Base-by-base conservation (phyloP, 202 grass and related monocot species). In the Saccharum hybrid region DNA sequence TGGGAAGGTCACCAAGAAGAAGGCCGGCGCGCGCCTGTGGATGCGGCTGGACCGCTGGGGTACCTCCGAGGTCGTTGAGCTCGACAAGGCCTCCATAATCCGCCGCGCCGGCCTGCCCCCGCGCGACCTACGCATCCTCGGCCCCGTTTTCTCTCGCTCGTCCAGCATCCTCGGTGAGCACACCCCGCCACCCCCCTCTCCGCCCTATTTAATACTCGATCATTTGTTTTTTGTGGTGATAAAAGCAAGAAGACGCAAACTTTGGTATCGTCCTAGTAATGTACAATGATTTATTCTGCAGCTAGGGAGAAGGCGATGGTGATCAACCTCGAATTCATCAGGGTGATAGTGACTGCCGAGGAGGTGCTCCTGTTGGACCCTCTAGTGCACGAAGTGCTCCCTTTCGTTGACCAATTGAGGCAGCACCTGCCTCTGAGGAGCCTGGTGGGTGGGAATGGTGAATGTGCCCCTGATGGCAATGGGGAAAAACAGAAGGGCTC, bases 281-380 rank as follows among this genome's bases (percentile, higher is more conserved):
- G 13, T 52, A 67, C 18, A 73, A 30, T 19, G 38, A 36, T 73
- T 86, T 62, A 52, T 60, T 86, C 21, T 88, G 72, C 88, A 99
- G 96, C 91, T 69, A 96, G 96, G 79, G 96, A 96, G 86, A 98
- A 90, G 76, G 86, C 96, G 71, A 92, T 98, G 84, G 91, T 98
- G 78, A 87, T 98, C 74, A 96, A 98, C 72, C 89, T 98, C 34
- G 93, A 98, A 83, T 88, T 92, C 82, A 94, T 98, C 81, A 90
- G 80, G 78, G 89, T 88, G 21, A 94, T 98, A 16, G 83, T 99
- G 71, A 99, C 96, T 3, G 93, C 96, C 18, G 93, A 96, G 52
- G 91, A 96, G 88, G 84, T 94, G 30, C 86, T 99, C 23, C 66
- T 99, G 61, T 76, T 99, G 67, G 96, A 99, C 79, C 96, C 91